Base-by-base conservation (phyloP, 2,329 filamentous ascomycete species). In the Xylariaceae sp. region DNA sequence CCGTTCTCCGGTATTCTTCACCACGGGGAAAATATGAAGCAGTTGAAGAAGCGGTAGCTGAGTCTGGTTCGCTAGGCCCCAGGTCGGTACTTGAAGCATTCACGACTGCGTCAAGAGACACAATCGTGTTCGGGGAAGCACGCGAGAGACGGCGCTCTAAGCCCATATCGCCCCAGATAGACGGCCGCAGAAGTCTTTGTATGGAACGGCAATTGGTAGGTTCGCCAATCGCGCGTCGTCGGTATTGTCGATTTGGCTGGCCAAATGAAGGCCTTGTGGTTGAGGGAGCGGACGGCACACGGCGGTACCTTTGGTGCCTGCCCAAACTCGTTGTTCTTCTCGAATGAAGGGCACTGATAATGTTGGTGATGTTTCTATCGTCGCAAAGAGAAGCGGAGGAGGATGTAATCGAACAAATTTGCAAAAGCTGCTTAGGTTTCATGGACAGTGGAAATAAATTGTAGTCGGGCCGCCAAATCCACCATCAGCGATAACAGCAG, bases 331-430 rank as follows among this genome's bases (percentile, higher is more conserved):
- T 56, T 44, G 57, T 56, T 42, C 56, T 59, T 56, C 56, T 61
- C 51, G 56, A 62, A 58, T 61, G 61, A 52, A 63, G 47, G 52
- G 56, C 46, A 44, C 45, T 49, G 43, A 61, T 55, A 42, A 65
- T 55, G 45, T 54, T 58, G 52, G 56, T 56, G 43, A 64, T 46
- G 19, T 57, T 58, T 42, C 53, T 59, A 47, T 63, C 48, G 52
- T 59, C 57, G 47, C 15, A 12, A 10, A 62, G 64, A 59, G 62
- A 62, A 62, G 60, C 52, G 59, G 59, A 59, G 52, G 60, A 65
- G 47, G 57, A 52, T 45, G 60, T 59, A 56, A 64, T 53, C 40
- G 63, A 60, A 52, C 58, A 65, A 58, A 66, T 62, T 59, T 63
- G 62, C 48, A 66, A 39, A 53, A 62, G 60, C 51, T 57, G 59